Percentiles rank a stretch among this genome's conserved stretches.
These are phyloP conservation scores for Globisporangium abappressorium DNA, from an alignment of 352 stramenopile genomes.

Conservation along the genomic window DNA sequence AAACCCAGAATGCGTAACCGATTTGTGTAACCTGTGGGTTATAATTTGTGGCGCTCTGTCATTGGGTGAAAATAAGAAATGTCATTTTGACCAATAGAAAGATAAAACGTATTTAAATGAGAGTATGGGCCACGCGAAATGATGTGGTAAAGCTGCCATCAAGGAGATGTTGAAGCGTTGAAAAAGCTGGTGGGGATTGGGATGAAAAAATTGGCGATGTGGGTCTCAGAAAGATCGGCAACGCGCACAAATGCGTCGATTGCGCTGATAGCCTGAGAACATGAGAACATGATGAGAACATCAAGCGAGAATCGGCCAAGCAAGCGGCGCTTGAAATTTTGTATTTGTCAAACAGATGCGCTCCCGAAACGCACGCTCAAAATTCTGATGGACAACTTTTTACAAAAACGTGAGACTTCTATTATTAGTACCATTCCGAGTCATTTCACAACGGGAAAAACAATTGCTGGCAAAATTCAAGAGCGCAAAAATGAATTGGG, in stretches of 20 bases:
- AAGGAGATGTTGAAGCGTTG: background rate
- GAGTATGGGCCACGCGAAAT: background rate
- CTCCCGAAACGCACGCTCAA: background rate
- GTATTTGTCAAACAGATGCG: background rate
- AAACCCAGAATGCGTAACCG: background rate
- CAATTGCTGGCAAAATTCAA: too few species aligned
- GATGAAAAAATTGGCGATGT: background rate
- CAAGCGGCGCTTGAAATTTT: background rate
- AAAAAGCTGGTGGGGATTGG: background rate
- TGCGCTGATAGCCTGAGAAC: background rate
- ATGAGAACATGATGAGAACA: background rate
- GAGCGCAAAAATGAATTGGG: too few species aligned
- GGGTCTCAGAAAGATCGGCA: background rate
- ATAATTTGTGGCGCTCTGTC: background rate
- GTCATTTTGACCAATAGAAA: background rate
- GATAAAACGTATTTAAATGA: background rate
- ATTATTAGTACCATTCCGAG: too few species aligned
- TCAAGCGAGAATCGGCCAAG: background rate
- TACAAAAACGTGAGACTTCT: too few species aligned
- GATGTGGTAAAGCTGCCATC: background rate
- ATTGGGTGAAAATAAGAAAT: background rate
- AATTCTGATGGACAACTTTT: too few species aligned
- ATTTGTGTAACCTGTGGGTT: background rate
- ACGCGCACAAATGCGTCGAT: background rate
- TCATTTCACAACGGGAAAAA: too few species aligned